Evolutionary conservation across 2,329 filamentous ascomycete genomes (phyloP), one percentile per base, ranked within the genome.

Genomic region (Botryotinia narcissicola): DNA sequence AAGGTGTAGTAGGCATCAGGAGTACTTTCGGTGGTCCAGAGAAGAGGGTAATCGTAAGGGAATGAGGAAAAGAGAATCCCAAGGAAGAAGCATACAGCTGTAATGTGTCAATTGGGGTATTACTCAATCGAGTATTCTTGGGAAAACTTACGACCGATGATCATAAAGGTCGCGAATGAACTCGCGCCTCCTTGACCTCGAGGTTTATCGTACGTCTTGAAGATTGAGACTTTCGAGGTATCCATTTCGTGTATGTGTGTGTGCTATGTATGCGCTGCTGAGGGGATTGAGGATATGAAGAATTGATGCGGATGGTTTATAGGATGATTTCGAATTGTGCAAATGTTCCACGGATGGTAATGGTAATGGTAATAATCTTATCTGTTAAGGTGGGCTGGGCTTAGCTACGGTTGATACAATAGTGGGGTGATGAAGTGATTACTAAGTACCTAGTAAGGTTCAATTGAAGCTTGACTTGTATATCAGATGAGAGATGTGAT

Each of bases 121-220:
- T 7, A 18, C 18, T 60, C 35, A 7, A 48, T 69, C n/a, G 42
- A 62, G 18, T 22, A 22, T 35, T 6, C 29, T 16, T 5, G n/a
- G 51, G n/a, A 60, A 54, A 60, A 76, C 93, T 82, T 88, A 98
- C 95, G 94, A 77, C 94, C 95, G 78, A 98, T 91, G 81, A 99
- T 98, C 84, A 99, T 91, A 82, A 97, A 98, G 64, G 96, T 98
- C 83, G 95, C 94, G 82, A 99, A 99, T 68, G 94, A 94, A 80
- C 86, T 85, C 67, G 89, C 86, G 73, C 89, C 79, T 22, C 77
- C 75, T 74, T 78, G 76, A 44, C 79, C 78, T 73, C 72, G 78
- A n/a, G 79, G 78, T 74, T 80, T 80, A 0, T 81, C 79, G 54
- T 81, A 80, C 32, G 79, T 81, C 75, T 78, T 80, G 76, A 81